Percentiles rank a stretch among this genome's conserved stretches.
phyloP scores from a whole-genome alignment of 2,329 filamentous ascomycete genomes.

The Diaporthe sp. region DNA sequence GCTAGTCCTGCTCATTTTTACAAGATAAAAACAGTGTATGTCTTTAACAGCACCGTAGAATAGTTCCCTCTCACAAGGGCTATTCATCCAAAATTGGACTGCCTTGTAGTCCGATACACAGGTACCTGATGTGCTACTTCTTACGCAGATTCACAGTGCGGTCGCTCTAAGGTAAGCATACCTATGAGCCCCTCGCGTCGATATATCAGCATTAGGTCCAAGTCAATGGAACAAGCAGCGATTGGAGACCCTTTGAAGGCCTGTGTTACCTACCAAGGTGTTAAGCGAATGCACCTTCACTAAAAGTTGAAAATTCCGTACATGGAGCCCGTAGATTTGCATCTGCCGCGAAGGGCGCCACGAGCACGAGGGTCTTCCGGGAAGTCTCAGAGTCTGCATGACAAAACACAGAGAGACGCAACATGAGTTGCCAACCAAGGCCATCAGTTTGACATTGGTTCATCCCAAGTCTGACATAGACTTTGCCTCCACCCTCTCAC shows the following conservation, averaged over 20 bases:
- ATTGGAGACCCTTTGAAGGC: too few species aligned
- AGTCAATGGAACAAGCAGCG: too few species aligned
- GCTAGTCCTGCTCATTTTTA: neutral
- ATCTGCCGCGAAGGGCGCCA: neutral
- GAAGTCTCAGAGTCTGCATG: neutral
- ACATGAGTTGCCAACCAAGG: neutral
- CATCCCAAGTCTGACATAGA: neutral
- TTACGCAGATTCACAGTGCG: neutral
- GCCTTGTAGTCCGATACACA: neutral
- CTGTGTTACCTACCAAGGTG: too few species aligned
- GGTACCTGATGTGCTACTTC: neutral
- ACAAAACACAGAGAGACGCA: neutral
- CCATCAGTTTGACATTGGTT: neutral
- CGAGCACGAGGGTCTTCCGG: neutral
- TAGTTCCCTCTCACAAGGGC: too few species aligned
- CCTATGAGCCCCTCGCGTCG: neutral
- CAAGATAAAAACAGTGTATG: neutral
- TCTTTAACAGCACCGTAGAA: neutral
- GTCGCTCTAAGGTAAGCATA: too few species aligned
- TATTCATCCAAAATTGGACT: neutral
- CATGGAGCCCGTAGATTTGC: neutral
- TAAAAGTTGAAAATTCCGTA: neutral
- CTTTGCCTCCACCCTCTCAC: neutral
- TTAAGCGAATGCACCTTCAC: too few species aligned
- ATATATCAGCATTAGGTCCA: neutral